A percentile compares a stretch with the other conserved stretches of the same genome.
phyloP scores from a whole-genome alignment of 805 yeast species.

The Starmerella ratchasimensis region DNA sequence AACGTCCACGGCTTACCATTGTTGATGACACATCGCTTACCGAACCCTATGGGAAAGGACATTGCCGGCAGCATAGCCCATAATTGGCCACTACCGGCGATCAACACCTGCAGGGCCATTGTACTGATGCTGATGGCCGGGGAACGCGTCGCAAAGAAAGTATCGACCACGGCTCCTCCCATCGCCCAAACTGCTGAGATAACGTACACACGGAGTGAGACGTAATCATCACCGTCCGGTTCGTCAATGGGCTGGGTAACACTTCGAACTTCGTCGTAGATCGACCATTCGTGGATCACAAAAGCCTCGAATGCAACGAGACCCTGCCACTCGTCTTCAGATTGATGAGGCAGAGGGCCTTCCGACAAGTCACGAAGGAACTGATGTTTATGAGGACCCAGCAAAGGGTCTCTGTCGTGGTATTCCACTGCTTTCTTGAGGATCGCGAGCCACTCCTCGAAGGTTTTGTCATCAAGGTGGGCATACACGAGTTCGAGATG shows the following conservation, averaged over 20 bases:
- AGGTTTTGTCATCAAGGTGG: conserved; percentile 21
- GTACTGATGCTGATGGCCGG: conserved; percentile 40
- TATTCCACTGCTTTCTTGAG: conserved; percentile 30
- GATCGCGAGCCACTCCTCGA: conserved; percentile 31
- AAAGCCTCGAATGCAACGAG: conserved; percentile 31
- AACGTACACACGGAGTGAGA: conserved; percentile 39
- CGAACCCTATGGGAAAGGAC: conserved; percentile 3
- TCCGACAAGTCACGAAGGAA: conserved; percentile 25
- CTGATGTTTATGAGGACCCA: conserved; percentile 30
- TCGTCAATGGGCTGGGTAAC: conserved; percentile 42
- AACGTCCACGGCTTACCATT: conserved; percentile 44
- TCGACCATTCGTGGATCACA: conserved; percentile 33
- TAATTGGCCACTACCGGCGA: conserved; percentile 44
- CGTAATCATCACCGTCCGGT: conserved; percentile 34
- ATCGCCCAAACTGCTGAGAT: conserved; percentile 39
- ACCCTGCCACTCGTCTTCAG: conserved; percentile 18
- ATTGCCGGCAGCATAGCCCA: conserved; percentile 23
- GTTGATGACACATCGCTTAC: conserved; percentile 29
- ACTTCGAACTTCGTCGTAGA: conserved; percentile 50
- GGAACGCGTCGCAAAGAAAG: conserved; percentile 44
- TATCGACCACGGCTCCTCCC: conserved; percentile 42
- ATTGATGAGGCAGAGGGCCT: conserved; percentile 9
- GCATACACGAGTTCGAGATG: conserved; percentile 10
- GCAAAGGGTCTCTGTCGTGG: conserved; percentile 37
- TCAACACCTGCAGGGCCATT: conserved; percentile 43